Percentiles rank a stretch among this genome's conserved stretches.
phyloP scores from a whole-genome alignment of 441 rosid genomes.

The Arabidopsis hybrid region DNA sequence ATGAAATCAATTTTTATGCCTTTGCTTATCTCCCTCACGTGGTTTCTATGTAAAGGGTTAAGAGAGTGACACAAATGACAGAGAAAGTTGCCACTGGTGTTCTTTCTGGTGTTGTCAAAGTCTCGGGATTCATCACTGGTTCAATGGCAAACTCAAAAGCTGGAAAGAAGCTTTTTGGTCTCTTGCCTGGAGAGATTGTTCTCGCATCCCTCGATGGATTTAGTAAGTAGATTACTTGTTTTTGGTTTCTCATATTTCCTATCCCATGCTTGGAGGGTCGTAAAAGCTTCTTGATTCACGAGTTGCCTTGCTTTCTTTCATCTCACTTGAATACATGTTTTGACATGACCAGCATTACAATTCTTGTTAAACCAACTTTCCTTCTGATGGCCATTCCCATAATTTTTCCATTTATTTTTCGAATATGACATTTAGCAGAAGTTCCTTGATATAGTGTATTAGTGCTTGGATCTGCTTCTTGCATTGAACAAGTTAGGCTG shows the following conservation, averaged over 20 bases:
- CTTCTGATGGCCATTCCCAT: background rate
- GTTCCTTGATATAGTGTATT: background rate
- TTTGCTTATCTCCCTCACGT: slow-evolving; percentile 5
- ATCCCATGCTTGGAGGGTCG: background rate
- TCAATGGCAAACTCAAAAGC: slow-evolving; percentile 82
- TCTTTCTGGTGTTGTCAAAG: slow-evolving; percentile 88
- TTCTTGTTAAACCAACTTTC: background rate
- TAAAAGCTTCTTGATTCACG: background rate
- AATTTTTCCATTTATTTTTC: background rate
- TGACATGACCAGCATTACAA: too few species aligned
- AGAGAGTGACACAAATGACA: slow-evolving; percentile 81
- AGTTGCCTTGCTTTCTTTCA: background rate
- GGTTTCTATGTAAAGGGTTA: slow-evolving; percentile 61
- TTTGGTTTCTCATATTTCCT: background rate
- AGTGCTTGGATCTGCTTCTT: slow-evolving; percentile 23
- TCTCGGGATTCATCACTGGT: slow-evolving; percentile 81
- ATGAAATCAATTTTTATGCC: slow-evolving; percentile 1
- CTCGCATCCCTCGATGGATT: slow-evolving; percentile 96
- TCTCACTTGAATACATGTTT: background rate
- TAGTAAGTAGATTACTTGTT: slow-evolving; percentile 58
- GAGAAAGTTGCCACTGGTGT: slow-evolving; percentile 80
- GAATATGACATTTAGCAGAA: background rate
- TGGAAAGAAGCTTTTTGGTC: slow-evolving; percentile 84
- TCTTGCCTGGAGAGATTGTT: slow-evolving; percentile 87
- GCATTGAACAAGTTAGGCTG: background rate